Percentiles rank a stretch among this genome's conserved stretches.
These are phyloP conservation scores for Schizophyllum commune DNA, from an alignment of 1,284 basidiomycete species.

Conservation along the genomic window DNA sequence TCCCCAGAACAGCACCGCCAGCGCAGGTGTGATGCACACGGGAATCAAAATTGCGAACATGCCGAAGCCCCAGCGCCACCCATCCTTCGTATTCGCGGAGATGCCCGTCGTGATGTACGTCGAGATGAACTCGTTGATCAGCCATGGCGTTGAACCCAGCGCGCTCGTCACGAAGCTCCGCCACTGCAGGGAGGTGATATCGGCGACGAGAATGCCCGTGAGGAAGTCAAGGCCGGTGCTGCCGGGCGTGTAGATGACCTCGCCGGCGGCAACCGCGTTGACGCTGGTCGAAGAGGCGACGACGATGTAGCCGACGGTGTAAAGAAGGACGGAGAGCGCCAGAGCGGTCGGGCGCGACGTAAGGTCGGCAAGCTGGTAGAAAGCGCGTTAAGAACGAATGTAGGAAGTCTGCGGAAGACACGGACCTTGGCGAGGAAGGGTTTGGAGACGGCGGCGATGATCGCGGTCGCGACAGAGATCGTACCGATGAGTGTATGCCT, in stretches of 20 bases:
- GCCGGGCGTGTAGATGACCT: constrained; percentile 23
- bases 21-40: constrained; percentile 45
- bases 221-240: constrained; percentile 43
- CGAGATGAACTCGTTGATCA: constrained; percentile 43
- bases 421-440: constrained; percentile 52
- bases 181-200: constrained; percentile 56
- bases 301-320: constrained; percentile 32
- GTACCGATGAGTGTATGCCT: constrained; percentile 42
- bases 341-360: constrained; percentile 31
- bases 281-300: constrained; percentile 41
- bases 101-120: constrained; percentile 41
- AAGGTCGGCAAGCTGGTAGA: constrained; percentile 33
- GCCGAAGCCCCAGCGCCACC: constrained; percentile 76
- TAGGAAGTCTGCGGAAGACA: too few relatives aligned
- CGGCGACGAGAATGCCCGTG: constrained; percentile 46
- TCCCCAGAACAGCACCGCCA: constrained; percentile 43
- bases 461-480: constrained; percentile 32
- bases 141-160: constrained; percentile 42
- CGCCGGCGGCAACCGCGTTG: constrained; percentile 36
- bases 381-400: neutral
- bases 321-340: constrained; percentile 3
- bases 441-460: constrained; percentile 50
- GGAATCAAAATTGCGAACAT: constrained; percentile 65
- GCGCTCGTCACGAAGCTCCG: constrained; percentile 42
- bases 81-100: constrained; percentile 18